Evolutionary conservation across 2,329 filamentous ascomycete genomes (phyloP), one percentile per base, ranked within the genome.

Genomic region (Stachybotrys chartarum): DNA sequence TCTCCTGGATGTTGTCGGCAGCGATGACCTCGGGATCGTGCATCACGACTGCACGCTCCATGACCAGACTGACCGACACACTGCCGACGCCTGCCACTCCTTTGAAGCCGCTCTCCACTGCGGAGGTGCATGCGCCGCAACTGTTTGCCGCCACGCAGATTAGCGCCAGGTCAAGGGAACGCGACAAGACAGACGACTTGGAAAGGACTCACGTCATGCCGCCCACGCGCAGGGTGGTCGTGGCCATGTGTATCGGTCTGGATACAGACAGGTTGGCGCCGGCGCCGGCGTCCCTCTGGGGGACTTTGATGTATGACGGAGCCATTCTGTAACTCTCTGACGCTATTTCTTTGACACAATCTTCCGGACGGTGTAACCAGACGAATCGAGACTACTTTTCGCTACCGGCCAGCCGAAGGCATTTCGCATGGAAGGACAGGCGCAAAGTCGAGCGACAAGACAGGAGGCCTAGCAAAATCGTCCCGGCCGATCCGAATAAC

Each of bases 31-130:
- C 75, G 1, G 90, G 84, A 71, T 97, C 88, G 73, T 99, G 94
- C 72, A 92, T 87, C 42, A 97, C 79, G 47, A 97, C 92, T n/a
- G 93, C 94, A 57, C 93, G 85, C 72, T 96, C 92, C 85, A 97
- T 96, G 55, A 97, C 88, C 64, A 99, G 77, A 69, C 91, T 96
- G 64, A 99, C 88, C 10, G 91, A 95, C 57, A 97, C 91, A 63
- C 81, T 91, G 59, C 88, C 89, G 10, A 94, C 85, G 54, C 94
- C 93, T 45, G 87, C 79, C 6, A 96, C 81, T 61, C 82, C 84
- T 65, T 90, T 88, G 75, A 99, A 96, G 61, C 89, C 94, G 57
- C 87, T 84, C 78, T 97, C 93, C 63, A 99, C 87, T n/a, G 94
- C 87, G 49, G 92, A 95, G 31, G 93, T 97, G 70, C 94, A 99